Evolutionary conservation across 2,329 filamentous ascomycete genomes (phyloP), one percentile per base, ranked within the genome.

Genomic region (Aspergillus bombycis): DNA sequence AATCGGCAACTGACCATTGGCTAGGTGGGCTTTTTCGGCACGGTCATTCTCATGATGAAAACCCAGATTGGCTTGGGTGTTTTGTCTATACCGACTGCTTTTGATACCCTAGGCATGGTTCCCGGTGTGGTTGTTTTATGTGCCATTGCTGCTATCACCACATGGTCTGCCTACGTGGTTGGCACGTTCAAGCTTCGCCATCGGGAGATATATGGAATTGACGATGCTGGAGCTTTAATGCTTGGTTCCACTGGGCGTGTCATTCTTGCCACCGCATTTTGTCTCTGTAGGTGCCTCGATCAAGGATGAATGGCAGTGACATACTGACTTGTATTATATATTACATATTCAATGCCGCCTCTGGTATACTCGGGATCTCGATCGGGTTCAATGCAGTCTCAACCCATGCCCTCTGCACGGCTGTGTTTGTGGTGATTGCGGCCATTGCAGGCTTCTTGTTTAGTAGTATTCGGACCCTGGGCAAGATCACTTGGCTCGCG

Each of bases 11-110:
- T 30, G 30, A 54, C 21, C 16, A 41, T 4, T 19, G 21, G 3
- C 19, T 19, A 76, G 78, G 76, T 80, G 50, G 78, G 79, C 41
- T 82, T 77, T 78, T 58, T 80, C 1, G 80, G 78, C n/a, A 80
- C 80, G 10, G 70, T 73, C 1, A 77, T 74, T 23, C 71, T 82
- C 38, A 82, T 81, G 79, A 76, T 41, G 38, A 41, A 41, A 10
- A 41, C 38, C 38, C 38, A 41, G 38, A 41, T 41, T 9, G 38
- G 38, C 2, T 41, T 41, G 38, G 38, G 38, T 8, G 38, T 41
- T 19, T 9, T 41, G 38, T 41, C 38, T 41, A 41, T 41, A 41
- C 38, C 38, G 19, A 41, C 38, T 3, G 38, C 38, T 10, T 41
- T 41, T 1, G 38, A 41, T 41, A 41, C 16, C 38, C 38, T 41